Evolutionary conservation across 345 rosid genomes (phyloP), one percentile per base, ranked within the genome.

Genomic region (Eutrema yunnanense): DNA sequence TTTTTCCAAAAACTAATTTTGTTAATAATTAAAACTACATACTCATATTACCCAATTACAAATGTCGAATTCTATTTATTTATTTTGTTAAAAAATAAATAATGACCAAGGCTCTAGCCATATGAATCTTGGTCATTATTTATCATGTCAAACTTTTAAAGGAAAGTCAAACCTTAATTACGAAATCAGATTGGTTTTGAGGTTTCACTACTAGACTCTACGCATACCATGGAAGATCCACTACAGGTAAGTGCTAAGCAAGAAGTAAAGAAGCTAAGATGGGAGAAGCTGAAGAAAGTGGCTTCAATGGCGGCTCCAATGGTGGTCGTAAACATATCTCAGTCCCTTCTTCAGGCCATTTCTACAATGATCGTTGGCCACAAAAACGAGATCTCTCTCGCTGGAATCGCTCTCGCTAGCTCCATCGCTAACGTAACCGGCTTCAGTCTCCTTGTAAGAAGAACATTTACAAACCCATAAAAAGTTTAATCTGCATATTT

Each of bases 321-420:
- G 68, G 43, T 72, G 2, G 14, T 43, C 4, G 52, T 62, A 7
- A 51, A 51, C 52, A 38, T 41, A 1, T 61, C 53, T 51, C 62
- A 37, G 12, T 48, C 19, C 38, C 66, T 71, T 59, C 49, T 71
- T 37, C 67, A 71, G 9, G 67, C 50, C 10, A 60, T 50, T 49
- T 64, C 65, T 19, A 43, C 55, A 19, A 65, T 65, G 57, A 62
- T 73, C 33, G 71, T 73, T 42, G 77, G 77, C 14, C 77, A 73
- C 62, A 30, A 19, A 29, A 64, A 55, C 14, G 69, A 62, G 19
- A 19, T 53, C 51, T 63, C 70, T 34, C 64, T 72, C 8, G 69
- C 76, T 2, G 69, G 70, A 50, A 64, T 64, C 12, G 27, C 70
- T 46, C 68, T 72, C 3, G 76, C 63, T 0, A 72, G 54, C 34